A percentile compares a stretch with the other conserved stretches of the same genome.
These are phyloP conservation scores for Aspergillus luchuensis DNA, from an alignment of 2,329 filamentous ascomycete genomes.

Conservation along the genomic window DNA sequence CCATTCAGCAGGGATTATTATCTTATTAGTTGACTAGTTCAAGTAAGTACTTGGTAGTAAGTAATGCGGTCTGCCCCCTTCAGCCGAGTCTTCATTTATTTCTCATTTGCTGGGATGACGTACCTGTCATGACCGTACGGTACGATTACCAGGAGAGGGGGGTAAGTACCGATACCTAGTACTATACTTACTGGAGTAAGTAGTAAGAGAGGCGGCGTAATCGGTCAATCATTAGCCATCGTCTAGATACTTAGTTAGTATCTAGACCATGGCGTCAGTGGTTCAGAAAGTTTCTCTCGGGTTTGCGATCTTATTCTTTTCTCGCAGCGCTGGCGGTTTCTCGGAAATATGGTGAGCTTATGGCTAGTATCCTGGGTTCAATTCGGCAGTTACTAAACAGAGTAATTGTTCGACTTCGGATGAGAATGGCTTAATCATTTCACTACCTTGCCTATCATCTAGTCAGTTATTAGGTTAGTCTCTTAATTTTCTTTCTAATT, in stretches of 20 bases:
- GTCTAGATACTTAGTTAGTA: background rate
- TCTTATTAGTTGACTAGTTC: too few relatives aligned
- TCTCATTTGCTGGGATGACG: background rate
- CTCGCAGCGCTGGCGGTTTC: background rate
- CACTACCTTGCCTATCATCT: too few relatives aligned
- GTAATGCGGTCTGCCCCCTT: background rate
- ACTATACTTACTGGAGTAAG: background rate
- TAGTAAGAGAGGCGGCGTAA: background rate
- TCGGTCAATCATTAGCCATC: background rate
- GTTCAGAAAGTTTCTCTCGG: too few relatives aligned
- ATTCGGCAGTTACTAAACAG: constrained; percentile 5
- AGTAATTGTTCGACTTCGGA: constrained; percentile 1
- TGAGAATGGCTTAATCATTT: background rate
- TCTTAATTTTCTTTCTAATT: too few relatives aligned
- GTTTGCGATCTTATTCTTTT: too few relatives aligned
- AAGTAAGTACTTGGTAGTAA: background rate
- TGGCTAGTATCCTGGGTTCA: background rate
- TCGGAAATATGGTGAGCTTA: background rate
- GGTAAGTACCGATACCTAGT: background rate
- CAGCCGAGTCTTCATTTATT: background rate
- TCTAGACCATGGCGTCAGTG: background rate
- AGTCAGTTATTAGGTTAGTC: too few relatives aligned
- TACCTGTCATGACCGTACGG: background rate
- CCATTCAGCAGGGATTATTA: background rate
- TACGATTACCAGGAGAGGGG: background rate